phyloP scores from a whole-genome alignment of 371 early-diverging fungal species.

The Syncephalastrum sp. region DNA sequence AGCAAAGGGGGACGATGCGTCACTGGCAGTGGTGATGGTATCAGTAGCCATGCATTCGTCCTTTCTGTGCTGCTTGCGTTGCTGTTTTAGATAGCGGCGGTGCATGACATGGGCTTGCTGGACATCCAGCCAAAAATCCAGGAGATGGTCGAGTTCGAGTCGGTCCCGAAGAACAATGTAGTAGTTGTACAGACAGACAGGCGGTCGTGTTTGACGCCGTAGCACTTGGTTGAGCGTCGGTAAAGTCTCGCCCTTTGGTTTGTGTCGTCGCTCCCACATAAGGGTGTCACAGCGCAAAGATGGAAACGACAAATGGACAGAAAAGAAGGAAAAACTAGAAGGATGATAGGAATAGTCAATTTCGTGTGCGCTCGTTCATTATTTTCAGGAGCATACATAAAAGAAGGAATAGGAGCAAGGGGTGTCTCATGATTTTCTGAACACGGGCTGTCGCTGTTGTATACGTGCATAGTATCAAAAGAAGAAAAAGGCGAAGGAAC shows the following conservation, averaged over 20 bases:
- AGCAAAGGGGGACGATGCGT: not conserved
- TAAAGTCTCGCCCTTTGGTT: constrained; percentile 5
- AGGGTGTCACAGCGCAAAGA: too few relatives aligned
- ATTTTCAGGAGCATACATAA: too few relatives aligned
- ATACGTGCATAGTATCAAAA: too few relatives aligned
- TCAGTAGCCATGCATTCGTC: not conserved
- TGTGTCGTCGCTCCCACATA: too few relatives aligned
- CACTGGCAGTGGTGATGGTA: not conserved
- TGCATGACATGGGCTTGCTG: constrained; percentile 59
- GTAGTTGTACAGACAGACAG: constrained; percentile 67
- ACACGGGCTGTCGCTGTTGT: too few relatives aligned
- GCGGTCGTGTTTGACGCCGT: constrained; percentile 59
- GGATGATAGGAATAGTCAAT: too few relatives aligned
- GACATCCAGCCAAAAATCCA: constrained; percentile 73
- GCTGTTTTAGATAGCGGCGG: constrained; percentile 40
- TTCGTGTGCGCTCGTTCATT: too few relatives aligned
- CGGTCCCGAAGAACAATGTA: constrained; percentile 64
- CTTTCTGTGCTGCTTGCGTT: constrained; percentile 5
- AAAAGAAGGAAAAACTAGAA: too few relatives aligned
- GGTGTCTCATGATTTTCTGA: too few relatives aligned
- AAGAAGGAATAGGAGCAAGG: too few relatives aligned
- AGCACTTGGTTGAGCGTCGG: constrained; percentile 62
- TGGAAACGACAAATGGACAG: too few relatives aligned
- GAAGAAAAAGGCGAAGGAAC: too few relatives aligned
- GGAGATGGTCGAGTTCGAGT: constrained; percentile 45